phyloP scores from a whole-genome alignment of 495 filamentous ascomycete genomes.

The Hyphodiscus hymeniophilus region DNA sequence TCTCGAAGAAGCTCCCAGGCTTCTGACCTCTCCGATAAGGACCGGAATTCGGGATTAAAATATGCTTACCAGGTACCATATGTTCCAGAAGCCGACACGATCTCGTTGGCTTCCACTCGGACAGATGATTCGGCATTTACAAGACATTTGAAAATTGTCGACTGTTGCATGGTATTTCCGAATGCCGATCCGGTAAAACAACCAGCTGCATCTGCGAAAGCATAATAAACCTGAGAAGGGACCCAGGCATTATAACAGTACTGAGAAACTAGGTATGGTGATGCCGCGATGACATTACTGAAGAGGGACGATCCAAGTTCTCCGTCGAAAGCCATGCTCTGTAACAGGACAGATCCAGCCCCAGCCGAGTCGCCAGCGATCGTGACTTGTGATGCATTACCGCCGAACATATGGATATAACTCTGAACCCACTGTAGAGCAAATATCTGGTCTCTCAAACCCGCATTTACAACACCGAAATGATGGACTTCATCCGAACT shows the following conservation, averaged over 20 bases:
- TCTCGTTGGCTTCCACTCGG: too few species aligned
- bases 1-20: too few species aligned
- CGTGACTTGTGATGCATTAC: conserved; percentile 58
- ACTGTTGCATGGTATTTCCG: conserved; percentile 25
- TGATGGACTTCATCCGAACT: conserved; percentile 34
- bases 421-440: too few species aligned
- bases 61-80: too few species aligned
- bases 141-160: conserved; percentile 46
- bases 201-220: conserved; percentile 11
- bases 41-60: too few species aligned
- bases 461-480: too few species aligned
- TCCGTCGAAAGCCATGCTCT: conserved; percentile 48
- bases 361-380: conserved; percentile 66
- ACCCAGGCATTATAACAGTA: conserved; percentile 21
- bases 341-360: conserved; percentile 56
- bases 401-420: too few species aligned
- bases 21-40: too few species aligned
- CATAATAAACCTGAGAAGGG: conserved; percentile 16
- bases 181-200: conserved; percentile 31
- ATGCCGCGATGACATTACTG: conserved; percentile 13
- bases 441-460: conserved; percentile 57
- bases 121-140: conserved; percentile 17
- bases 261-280: conserved; percentile 31
- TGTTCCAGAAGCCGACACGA: too few species aligned
- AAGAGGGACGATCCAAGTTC: conserved; percentile 16